Base-by-base conservation (phyloP, 345 rosid species). In the Eutrema heterophyllum region DNA sequence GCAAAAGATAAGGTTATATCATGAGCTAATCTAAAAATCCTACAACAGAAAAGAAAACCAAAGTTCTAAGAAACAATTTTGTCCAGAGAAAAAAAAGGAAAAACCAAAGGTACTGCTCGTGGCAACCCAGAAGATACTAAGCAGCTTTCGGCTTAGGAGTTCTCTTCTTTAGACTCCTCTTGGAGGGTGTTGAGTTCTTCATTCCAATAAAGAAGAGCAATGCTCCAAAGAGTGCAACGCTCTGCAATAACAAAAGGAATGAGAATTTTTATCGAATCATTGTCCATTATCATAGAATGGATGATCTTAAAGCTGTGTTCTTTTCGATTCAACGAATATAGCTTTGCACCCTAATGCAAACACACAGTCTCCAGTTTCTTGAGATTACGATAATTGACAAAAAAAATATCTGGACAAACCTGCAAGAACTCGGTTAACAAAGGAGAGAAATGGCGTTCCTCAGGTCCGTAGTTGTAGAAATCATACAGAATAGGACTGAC, bases 131-230 rank as follows among this genome's bases (percentile, higher is more conserved):
- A 75, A 76, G 62, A 46, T 18, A 29, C 78, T 86, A 89, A 53
- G 78, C 81, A 38, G 88, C 79, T 74, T 89, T 89, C 0, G 83
- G 72, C 72, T 88, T 88, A 9, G 72, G 78, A 48, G 75, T 26
- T 70, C 83, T 88, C 92, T 87, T 91, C 90, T 86, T 89, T 64
- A 75, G 64, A 44, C 59, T 87, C 44, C 45, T 71, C 77, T 71
- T 77, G 15, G 72, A 49, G 0, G 93, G 89, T 68, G 91, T 73
- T 35, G 88, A 74, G 84, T 88, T 87, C 88, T 85, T 94, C 96
- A 91, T 89, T 79, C 93, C 97, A 7, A 81, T 52, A 81, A 91
- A 94, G 88, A 86, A 91, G 58, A 94, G 85, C 81, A 94, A 75
- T 6, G 98, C 96, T 44, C 97, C 97, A n/a, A 83, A 88, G 38